These are phyloP conservation scores for Wickerhamomyces rabaulensis DNA, from an alignment of 805 yeast genomes.

Conservation along the genomic window DNA sequence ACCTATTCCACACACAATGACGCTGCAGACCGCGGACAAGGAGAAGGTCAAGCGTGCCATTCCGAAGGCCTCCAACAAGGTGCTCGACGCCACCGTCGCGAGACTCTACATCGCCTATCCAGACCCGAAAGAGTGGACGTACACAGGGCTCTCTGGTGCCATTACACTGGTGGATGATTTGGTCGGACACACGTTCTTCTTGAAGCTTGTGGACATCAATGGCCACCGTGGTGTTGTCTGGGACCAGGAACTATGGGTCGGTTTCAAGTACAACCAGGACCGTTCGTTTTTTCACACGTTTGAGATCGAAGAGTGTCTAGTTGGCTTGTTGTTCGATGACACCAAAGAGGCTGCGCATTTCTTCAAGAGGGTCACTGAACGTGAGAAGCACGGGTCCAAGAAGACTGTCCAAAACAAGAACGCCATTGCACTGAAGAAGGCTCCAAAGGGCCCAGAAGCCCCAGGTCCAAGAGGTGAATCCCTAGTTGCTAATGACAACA, in stretches of 20 bases:
- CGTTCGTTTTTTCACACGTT: constrained; percentile 92
- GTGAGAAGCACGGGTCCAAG: constrained; percentile 82
- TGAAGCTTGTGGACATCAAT: constrained; percentile 79
- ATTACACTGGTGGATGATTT: constrained; percentile 82
- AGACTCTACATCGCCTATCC: constrained; percentile 88
- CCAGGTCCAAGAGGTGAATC: constrained; percentile 26
- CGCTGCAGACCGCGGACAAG: constrained; percentile 57
- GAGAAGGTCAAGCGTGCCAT: constrained; percentile 85
- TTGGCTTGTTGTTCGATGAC: constrained; percentile 87
- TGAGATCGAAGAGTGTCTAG: constrained; percentile 85
- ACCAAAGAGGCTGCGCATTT: constrained; percentile 83
- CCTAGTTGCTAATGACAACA: constrained; percentile 39
- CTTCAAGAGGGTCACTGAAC: constrained; percentile 64
- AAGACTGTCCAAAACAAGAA: constrained; percentile 82
- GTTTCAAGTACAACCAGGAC: constrained; percentile 89
- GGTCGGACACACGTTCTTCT: constrained; percentile 90
- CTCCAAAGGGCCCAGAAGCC: constrained; percentile 26
- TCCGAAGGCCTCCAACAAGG: constrained; percentile 83
- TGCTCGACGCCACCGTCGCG: constrained; percentile 88
- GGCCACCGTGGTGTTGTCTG: constrained; percentile 87
- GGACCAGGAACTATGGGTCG: constrained; percentile 93
- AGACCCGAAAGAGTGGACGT: constrained; percentile 72
- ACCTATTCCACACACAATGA: constrained; percentile 10
- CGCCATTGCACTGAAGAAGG: constrained; percentile 74
- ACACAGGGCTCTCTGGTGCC: constrained; percentile 89